phyloP scores from a whole-genome alignment of 257 asterid genomes.

The Lycium ferocissimum region DNA sequence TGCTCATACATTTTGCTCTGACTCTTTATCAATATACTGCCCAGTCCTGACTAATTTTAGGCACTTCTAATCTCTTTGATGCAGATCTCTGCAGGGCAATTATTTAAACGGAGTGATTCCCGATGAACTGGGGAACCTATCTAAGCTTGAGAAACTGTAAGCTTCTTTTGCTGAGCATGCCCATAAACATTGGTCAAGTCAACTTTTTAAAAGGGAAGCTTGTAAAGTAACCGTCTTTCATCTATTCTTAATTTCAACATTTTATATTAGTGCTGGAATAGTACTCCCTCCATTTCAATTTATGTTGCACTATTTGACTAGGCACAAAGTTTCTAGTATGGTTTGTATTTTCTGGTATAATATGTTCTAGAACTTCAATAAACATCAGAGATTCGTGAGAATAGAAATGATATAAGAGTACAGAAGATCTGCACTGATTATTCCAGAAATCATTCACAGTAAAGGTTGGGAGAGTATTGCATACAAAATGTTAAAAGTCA shows the following conservation, averaged over 20 bases:
- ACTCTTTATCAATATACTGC: neutral
- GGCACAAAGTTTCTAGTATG: neutral
- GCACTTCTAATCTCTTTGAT: conserved; percentile 32
- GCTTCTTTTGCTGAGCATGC: conserved; percentile 34
- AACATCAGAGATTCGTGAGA: too few relatives aligned
- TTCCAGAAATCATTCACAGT: too few relatives aligned
- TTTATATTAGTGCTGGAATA: neutral
- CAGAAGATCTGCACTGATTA: too few relatives aligned
- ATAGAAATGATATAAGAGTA: too few relatives aligned
- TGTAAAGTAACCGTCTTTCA: neutral
- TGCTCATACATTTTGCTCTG: neutral
- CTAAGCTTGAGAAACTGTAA: conserved; percentile 76
- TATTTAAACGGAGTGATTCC: conserved; percentile 84
- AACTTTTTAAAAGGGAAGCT: neutral
- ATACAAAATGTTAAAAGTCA: too few relatives aligned
- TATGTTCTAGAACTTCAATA: too few relatives aligned
- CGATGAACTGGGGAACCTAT: conserved; percentile 77
- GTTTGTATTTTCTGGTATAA: too few relatives aligned
- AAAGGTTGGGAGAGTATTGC: too few relatives aligned
- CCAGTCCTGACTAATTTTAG: neutral
- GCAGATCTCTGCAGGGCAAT: conserved; percentile 93
- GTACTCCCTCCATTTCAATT: neutral
- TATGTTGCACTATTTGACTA: neutral
- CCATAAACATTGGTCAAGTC: neutral
- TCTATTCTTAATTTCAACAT: neutral